Evolutionary conservation across 768 basidiomycete species (phyloP).

Genomic region (Suillus ampliporus): DNA sequence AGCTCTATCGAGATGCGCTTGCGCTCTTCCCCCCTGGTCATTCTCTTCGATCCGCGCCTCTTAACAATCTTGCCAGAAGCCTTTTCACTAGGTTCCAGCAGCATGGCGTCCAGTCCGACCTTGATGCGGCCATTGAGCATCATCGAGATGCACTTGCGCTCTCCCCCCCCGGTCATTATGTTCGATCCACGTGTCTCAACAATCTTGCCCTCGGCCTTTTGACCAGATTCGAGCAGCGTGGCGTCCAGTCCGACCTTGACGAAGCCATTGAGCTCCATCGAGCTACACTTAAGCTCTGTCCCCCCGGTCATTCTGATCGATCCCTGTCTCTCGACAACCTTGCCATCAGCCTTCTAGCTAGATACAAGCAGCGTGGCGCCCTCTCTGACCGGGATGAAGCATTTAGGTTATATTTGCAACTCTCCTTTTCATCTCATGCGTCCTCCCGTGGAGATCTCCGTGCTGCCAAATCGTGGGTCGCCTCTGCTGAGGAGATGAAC

Average conservation of each 20-base stretch:
- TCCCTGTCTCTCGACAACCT: too few species aligned
- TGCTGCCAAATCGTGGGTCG: too few species aligned
- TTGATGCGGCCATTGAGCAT: constrained; percentile 21
- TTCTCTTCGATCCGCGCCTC: not conserved
- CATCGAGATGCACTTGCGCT: too few species aligned
- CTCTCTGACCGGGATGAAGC: too few species aligned
- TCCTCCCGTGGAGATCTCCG: too few species aligned
- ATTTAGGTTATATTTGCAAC: too few species aligned
- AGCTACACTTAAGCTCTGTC: not conserved
- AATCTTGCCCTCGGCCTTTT: constrained; percentile 22
- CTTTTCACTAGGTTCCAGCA: constrained; percentile 13
- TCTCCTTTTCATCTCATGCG: too few species aligned
- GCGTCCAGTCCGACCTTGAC: constrained; percentile 20
- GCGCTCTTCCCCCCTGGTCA: constrained; percentile 7
- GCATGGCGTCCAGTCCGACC: constrained; percentile 16
- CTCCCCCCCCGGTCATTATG: not conserved
- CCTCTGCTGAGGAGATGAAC: too few species aligned
- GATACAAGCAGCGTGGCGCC: too few species aligned
- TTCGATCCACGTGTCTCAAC: constrained; percentile 13
- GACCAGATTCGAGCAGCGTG: constrained; percentile 14
- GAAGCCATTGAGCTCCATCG: constrained; percentile 17
- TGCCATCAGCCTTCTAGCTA: too few species aligned
- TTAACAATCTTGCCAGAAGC: constrained; percentile 21
- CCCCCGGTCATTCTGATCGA: not conserved
- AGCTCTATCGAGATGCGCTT: constrained; percentile 9